These are phyloP conservation scores for Trametes versicolor DNA, from an alignment of 1,284 basidiomycete species.

Conservation along the genomic window DNA sequence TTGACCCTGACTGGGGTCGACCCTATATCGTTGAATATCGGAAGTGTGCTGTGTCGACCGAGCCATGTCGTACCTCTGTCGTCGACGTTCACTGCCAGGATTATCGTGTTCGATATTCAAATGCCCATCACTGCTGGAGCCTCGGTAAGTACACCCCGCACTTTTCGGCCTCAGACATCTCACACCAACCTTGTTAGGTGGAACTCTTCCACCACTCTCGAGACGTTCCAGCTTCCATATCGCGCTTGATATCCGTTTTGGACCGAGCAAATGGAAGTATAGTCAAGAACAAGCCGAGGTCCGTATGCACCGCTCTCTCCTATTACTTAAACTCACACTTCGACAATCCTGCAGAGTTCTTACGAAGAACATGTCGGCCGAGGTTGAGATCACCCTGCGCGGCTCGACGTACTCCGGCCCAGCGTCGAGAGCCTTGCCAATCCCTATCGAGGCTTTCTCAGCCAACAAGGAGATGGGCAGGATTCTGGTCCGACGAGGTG, in stretches of 20 bases:
- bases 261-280: constrained; percentile 84
- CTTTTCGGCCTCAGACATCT: background rate
- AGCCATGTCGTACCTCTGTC: constrained; percentile 78
- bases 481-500: constrained; percentile 86
- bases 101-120: constrained; percentile 94
- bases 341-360: constrained; percentile 69
- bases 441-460: constrained; percentile 89
- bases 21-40: constrained; percentile 86
- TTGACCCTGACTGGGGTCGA: constrained; percentile 89
- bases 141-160: constrained; percentile 61
- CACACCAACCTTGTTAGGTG: constrained; percentile 56
- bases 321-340: background rate
- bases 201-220: constrained; percentile 96
- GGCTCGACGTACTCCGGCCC: constrained; percentile 60
- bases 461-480: constrained; percentile 98
- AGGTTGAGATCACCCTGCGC: constrained; percentile 85
- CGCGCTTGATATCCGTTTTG: constrained; percentile 80
- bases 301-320: constrained; percentile 27
- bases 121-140: constrained; percentile 91
- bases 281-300: constrained; percentile 86
- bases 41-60: constrained; percentile 88
- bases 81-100: constrained; percentile 82
- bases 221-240: constrained; percentile 90
- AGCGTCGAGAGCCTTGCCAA: constrained; percentile 58
- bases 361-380: constrained; percentile 84